Base-by-base conservation (phyloP, 2,329 filamentous ascomycete species). In the Davidsoniella neocaledoniae region DNA sequence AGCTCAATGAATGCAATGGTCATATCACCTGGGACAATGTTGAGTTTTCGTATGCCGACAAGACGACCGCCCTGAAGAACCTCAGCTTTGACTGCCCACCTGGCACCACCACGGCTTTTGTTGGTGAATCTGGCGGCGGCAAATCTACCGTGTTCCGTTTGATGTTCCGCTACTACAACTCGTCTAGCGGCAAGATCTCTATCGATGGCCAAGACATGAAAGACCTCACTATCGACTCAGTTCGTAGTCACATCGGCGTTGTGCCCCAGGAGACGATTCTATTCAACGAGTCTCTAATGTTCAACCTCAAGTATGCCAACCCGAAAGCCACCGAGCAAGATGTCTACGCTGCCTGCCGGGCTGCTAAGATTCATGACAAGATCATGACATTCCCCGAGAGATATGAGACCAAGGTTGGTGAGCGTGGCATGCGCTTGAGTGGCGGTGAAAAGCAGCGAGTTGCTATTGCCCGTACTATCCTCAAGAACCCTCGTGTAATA, bases 101-200 rank as follows among this genome's bases (percentile, higher is more conserved):
- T 2, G 91, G 91, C 48, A 95, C 87, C 1, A 96, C 88, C 0
- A 98, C 90, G 5, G 91, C 91, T 0, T 81, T 98, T 55, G 91
- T 98, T 16, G 91, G 91, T 55, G 90, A 96, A 63, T 96, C 90
- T 29, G 91, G 91, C 43, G 91, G 91, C 53, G 91, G 91, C 56
- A 98, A 98, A 64, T 96, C 90, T 2, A 98, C 91, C 0, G 76
- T 98, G 23, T 95, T 98, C 70, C 83, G 91, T 46, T 75, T 96
- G 45, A 79, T 98, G 62, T 96, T 94, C 71, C 83, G 91, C 16
- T 98, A 95, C 65, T 98, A 96, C 69, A 93, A 95, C 61, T 77
- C 81, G 49, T 72, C 80, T 48, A 74, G 78, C 47, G 91, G 91
- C 36, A 78, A 72, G 59, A 94, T 96, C 51, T 76, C 82, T 59